Conservation (phyloP, 805 yeast species). For the Yamadazyma endophytica region DNA sequence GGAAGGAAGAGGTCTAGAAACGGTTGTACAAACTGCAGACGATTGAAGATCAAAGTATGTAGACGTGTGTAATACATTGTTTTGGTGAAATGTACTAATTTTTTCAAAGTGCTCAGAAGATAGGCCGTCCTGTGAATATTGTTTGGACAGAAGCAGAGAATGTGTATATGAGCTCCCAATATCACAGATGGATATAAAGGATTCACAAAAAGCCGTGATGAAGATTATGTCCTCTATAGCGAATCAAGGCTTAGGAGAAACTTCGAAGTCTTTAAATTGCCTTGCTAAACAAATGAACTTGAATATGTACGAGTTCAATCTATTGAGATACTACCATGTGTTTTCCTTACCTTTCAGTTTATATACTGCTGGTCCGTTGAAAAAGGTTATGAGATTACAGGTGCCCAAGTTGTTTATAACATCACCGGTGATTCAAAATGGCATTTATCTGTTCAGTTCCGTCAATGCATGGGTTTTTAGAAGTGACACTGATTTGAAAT, state of each 20-base stretch:
- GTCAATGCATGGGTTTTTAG: conserved; percentile 5
- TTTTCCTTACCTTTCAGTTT: conserved; percentile 2
- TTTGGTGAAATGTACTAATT: not conserved
- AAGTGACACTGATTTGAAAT: not conserved
- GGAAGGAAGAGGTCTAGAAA: conserved; percentile 6
- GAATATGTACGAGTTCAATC: conserved; percentile 6
- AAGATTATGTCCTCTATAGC: not conserved
- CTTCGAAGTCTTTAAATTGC: not conserved
- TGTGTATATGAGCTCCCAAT: conserved; percentile 5
- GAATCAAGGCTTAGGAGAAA: not conserved
- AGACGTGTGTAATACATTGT: not conserved
- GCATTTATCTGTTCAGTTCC: conserved; percentile 6
- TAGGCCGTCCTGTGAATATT: conserved; percentile 10
- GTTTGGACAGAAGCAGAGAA: conserved; percentile 5
- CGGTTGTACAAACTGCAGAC: conserved; percentile 9
- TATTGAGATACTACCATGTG: conserved; percentile 3
- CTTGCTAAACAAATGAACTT: conserved; percentile 1
- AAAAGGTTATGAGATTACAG: conserved; percentile 3
- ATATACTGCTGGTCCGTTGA: conserved; percentile 2
- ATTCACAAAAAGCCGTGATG: too few species aligned
- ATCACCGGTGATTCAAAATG: conserved; percentile 5
- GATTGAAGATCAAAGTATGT: conserved; percentile 5
- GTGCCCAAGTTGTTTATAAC: conserved; percentile 2
- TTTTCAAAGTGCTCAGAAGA: conserved; percentile 6
- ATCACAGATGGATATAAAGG: not conserved